Evolutionary conservation across 305 asterid genomes (phyloP), one percentile per base, ranked within the genome.

Genomic region (Coffea humblotiana): DNA sequence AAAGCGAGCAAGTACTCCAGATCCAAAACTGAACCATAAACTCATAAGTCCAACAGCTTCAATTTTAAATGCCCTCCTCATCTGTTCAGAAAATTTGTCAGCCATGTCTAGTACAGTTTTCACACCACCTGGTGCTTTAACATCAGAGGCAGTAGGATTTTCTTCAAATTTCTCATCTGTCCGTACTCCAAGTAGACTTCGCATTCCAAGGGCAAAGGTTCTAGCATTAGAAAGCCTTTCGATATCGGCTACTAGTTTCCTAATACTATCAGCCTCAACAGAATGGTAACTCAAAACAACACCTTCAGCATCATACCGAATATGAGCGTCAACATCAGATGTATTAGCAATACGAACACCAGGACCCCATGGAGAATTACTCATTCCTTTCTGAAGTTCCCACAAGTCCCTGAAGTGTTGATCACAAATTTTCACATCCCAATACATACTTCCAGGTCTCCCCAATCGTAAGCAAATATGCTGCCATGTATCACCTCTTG

Each of bases 31-130:
- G 86, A 96, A 96, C 99, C 99, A 96, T 85, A 96, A 89, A 87
- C 99, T 96, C 94, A 90, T 94, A 58, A 93, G 87, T 80, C 98
- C 99, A 85, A 96, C 98, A 47, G 99, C 98, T 88, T 96, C 99
- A 75, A 96, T 93, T 90, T 89, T 94, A 83, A 96, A 96, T 54
- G 91, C 91, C 88, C 88, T 93, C 82, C 94, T 94, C 97, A 94
- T 85, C 84, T 94, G 97, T 82, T 91, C 98, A 47, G 97, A 89
- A 61, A 85, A 87, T 84, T 90, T 94, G 78, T 94, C 98, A 82
- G 87, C 83, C 37, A 88, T 89, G 77, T 94, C 96, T 19, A 63
- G 54, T 70, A 70, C 81, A 77, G 86, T 75, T 90, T 89, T 96
- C 77, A 76, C 78, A 80, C 97, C 94, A 84, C 86, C 80, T 77